Evolutionary conservation across 2,329 filamentous ascomycete species (phyloP).

Genomic region (Beauveria varroae): DNA sequence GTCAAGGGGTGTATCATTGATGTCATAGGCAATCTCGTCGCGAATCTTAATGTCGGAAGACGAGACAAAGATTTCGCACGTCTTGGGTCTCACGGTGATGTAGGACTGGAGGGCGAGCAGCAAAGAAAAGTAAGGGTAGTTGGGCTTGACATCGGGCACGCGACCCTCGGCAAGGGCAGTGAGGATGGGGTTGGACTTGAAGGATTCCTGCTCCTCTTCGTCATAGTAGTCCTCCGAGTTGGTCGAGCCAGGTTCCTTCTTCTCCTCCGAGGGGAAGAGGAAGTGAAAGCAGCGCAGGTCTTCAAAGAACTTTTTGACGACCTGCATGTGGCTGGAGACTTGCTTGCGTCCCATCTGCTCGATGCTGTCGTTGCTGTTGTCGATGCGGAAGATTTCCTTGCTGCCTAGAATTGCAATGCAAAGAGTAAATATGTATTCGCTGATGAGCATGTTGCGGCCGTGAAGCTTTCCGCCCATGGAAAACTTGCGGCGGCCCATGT

Average conservation of each 20-base stretch:
- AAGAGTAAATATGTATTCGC: constrained; percentile 52
- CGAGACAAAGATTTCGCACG: constrained; percentile 52
- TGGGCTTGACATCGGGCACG: constrained; percentile 50
- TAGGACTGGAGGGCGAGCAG: constrained; percentile 46
- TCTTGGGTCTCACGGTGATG: constrained; percentile 48
- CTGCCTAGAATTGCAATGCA: constrained; percentile 31
- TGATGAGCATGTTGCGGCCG: constrained; percentile 64
- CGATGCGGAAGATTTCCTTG: constrained; percentile 36
- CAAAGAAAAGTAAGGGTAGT: constrained; percentile 55
- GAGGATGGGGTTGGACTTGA: constrained; percentile 59
- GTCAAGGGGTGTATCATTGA: constrained; percentile 36
- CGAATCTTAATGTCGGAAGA: constrained; percentile 44
- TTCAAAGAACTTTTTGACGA: constrained; percentile 59
- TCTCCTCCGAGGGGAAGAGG: constrained; percentile 49
- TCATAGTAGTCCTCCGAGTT: constrained; percentile 49
- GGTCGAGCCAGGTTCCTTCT: constrained; percentile 52
- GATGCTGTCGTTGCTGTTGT: constrained; percentile 36
- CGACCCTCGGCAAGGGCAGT: constrained; percentile 51
- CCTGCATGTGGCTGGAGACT: constrained; percentile 64
- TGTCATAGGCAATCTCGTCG: constrained; percentile 38
- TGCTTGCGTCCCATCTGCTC: constrained; percentile 52
- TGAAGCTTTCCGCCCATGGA: constrained; percentile 56
- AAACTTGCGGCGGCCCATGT: constrained; percentile 60
- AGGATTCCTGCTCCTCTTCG: constrained; percentile 41
- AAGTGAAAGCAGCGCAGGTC: constrained; percentile 56